These are phyloP conservation scores for Kwoniella newhampshirensis DNA, from an alignment of 768 basidiomycete genomes.

Conservation along the genomic window DNA sequence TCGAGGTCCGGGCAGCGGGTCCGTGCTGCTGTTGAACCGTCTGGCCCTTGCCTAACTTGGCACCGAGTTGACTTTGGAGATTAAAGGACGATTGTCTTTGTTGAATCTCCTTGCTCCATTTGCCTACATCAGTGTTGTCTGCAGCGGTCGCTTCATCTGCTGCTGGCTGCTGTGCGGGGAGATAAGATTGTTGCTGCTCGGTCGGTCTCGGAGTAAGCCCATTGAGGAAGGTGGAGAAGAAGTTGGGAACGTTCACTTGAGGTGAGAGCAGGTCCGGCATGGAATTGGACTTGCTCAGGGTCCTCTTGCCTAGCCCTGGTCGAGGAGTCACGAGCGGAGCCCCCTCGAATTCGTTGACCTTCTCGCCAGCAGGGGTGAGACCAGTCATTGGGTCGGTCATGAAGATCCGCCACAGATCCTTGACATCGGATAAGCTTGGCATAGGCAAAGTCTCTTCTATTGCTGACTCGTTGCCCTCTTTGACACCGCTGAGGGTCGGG, in stretches of 20 bases:
- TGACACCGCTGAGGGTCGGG: constrained; percentile 16
- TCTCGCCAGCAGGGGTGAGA: constrained; percentile 22
- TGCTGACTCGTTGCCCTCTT: constrained; percentile 5
- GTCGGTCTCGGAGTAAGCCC: constrained; percentile 25
- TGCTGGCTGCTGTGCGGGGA: constrained; percentile 12
- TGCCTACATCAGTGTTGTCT: constrained; percentile 14
- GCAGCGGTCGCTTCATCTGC: not conserved
- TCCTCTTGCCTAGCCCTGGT: constrained; percentile 33
- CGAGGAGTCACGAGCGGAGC: constrained; percentile 25
- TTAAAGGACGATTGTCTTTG: constrained; percentile 31
- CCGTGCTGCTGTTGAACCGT: not conserved
- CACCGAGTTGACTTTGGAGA: constrained; percentile 23
- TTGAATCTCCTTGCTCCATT: constrained; percentile 41
- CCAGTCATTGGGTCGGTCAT: constrained; percentile 45
- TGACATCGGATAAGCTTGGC: constrained; percentile 44
- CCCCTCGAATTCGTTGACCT: not conserved
- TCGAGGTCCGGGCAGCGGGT: not conserved
- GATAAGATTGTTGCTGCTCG: constrained; percentile 21
- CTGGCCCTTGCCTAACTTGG: constrained; percentile 15
- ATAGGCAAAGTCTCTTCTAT: constrained; percentile 6
- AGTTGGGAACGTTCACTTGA: constrained; percentile 12
- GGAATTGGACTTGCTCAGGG: constrained; percentile 45
- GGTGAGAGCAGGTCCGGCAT: constrained; percentile 47
- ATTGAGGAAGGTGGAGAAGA: constrained; percentile 21
- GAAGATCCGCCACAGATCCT: constrained; percentile 49